Conservation (phyloP, 768 basidiomycete genomes). For the Naganishia vishniacii region DNA sequence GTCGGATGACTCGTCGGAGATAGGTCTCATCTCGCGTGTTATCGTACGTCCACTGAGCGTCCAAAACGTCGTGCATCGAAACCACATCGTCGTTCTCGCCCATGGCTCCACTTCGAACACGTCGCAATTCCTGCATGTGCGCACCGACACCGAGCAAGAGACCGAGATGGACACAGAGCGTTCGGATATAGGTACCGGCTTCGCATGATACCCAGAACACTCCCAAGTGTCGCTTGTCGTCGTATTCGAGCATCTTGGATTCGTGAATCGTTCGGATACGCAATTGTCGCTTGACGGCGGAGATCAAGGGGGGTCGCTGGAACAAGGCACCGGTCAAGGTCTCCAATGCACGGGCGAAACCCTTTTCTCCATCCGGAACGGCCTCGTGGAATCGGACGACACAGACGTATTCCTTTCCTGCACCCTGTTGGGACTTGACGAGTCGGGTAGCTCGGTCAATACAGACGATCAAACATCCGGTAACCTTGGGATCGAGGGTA, state of each 20-base stretch:
- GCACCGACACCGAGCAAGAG: conserved; percentile 91
- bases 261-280: conserved; percentile 96
- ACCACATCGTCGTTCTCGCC: conserved; percentile 97
- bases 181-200: conserved; percentile 77
- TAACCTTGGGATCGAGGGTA: conserved; percentile 97
- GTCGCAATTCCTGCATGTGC: conserved; percentile 98
- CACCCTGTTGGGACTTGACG: conserved; percentile 97
- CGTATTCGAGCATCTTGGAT: conserved; percentile 90
- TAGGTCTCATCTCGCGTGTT: conserved; percentile 97
- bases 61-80: conserved; percentile 98
- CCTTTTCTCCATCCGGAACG: conserved; percentile 66
- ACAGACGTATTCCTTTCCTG: conserved; percentile 99
- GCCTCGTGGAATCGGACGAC: conserved; percentile 85
- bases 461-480: conserved; percentile 96
- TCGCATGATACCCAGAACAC: conserved; percentile 99
- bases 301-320: conserved; percentile 97
- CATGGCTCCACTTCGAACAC: conserved; percentile 92
- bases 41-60: conserved; percentile 97
- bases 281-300: conserved; percentile 95
- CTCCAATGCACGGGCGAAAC: conserved; percentile 86
- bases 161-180: conserved; percentile 94
- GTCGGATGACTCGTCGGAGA: conserved; percentile 86
- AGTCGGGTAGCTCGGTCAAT: conserved; percentile 96
- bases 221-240: conserved; percentile 90
- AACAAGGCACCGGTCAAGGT: conserved; percentile 97